Percentiles rank a stretch among this genome's conserved stretches.
Conservation (phyloP, 2,329 filamentous ascomycete species). For the Thermoascus crustaceus region DNA sequence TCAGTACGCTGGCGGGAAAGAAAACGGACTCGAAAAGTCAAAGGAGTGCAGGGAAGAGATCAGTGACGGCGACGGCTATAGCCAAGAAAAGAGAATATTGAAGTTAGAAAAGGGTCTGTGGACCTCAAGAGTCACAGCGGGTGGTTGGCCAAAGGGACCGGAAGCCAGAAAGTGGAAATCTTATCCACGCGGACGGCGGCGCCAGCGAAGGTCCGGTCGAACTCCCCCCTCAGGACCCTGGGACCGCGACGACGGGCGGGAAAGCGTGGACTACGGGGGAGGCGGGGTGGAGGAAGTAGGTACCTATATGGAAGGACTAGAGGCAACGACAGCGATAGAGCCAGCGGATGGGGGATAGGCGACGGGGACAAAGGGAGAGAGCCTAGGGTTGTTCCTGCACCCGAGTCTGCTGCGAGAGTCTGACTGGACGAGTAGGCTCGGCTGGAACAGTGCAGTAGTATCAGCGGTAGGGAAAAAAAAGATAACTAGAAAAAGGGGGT, state of each 20-base stretch:
- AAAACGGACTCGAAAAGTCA: background rate
- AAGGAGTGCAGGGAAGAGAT: background rate
- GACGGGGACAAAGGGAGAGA: background rate
- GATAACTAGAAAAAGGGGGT: too few relatives aligned
- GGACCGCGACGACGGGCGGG: background rate
- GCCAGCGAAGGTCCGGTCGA: background rate
- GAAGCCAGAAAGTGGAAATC: conserved; percentile 2
- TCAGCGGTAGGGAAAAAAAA: too few relatives aligned
- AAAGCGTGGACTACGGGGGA: background rate
- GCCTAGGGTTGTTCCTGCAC: too few relatives aligned
- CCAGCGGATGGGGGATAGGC: conserved; percentile 3
- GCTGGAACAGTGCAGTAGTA: too few relatives aligned
- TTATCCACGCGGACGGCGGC: conserved; percentile 1
- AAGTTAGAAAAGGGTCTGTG: background rate
- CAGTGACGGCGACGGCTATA: background rate
- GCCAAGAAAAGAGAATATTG: conserved; percentile 1
- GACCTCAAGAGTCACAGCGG: background rate
- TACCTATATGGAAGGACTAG: background rate
- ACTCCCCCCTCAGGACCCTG: background rate
- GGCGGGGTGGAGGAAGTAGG: background rate
- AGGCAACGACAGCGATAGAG: too few relatives aligned
- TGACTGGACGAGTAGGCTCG: too few relatives aligned
- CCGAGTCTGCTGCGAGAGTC: too few relatives aligned
- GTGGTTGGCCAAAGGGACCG: conserved; percentile 1
- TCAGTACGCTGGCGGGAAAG: background rate